Evolutionary conservation across 306 rosid species (phyloP).

Genomic region (Lathyrus tuberosus): DNA sequence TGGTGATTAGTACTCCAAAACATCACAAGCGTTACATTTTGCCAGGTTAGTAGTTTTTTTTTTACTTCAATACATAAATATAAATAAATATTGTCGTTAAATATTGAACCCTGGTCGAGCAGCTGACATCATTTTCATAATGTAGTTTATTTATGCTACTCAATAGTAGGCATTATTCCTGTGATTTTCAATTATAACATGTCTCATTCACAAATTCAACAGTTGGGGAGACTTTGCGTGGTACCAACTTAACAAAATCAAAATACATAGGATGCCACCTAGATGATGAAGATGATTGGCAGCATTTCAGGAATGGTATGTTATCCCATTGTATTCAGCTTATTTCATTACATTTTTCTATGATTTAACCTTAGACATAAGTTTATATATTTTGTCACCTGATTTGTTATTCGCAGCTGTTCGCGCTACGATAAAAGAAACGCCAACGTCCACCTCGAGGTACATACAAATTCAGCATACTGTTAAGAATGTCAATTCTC

Average conservation of each 20-base stretch:
- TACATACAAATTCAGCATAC: slow-evolving; percentile 33
- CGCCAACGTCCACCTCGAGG: slow-evolving; percentile 71
- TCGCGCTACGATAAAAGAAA: slow-evolving; percentile 81
- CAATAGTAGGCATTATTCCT: too few species aligned
- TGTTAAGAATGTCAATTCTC: slow-evolving; percentile 10
- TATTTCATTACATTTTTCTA: slow-evolving; percentile 11
- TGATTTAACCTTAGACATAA: slow-evolving; percentile 20
- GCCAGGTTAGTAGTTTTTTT: slow-evolving; percentile 62
- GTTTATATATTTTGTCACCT: slow-evolving; percentile 30
- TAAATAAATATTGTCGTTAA: too few species aligned
- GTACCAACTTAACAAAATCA: slow-evolving; percentile 60
- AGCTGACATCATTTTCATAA: not conserved
- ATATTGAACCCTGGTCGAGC: too few species aligned
- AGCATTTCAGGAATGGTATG: slow-evolving; percentile 84
- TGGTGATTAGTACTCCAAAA: slow-evolving; percentile 78
- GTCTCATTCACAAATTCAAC: slow-evolving; percentile 41
- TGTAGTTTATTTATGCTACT: too few species aligned
- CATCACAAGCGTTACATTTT: slow-evolving; percentile 83
- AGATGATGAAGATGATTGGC: slow-evolving; percentile 92
- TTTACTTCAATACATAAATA: too few species aligned
- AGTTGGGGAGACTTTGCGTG: slow-evolving; percentile 84
- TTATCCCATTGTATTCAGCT: slow-evolving; percentile 43
- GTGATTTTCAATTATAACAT: slow-evolving; percentile 36
- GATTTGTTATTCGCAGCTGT: slow-evolving; percentile 61
- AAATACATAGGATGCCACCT: slow-evolving; percentile 76